Conservation (phyloP, 129 eudicot genomes). For the Centrapalus pauciflorus region DNA sequence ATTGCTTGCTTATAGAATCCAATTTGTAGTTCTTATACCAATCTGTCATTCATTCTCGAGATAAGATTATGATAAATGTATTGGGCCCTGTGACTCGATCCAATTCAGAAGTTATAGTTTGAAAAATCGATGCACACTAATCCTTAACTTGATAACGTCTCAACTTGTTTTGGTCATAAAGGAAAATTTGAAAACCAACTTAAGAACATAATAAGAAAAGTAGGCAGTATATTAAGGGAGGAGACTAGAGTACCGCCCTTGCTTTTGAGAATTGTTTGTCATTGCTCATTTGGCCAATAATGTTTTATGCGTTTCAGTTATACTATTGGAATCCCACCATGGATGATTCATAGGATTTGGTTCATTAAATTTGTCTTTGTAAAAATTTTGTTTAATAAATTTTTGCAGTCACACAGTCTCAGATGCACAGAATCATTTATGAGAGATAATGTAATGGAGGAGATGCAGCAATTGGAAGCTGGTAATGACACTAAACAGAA, state of each 20-base stretch:
- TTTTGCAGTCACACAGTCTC: constrained; percentile 67
- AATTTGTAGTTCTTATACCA: no score
- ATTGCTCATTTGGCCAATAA: background rate
- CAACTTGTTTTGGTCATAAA: background rate
- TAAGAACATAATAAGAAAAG: background rate
- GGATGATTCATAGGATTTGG: background rate
- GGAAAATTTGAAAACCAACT: background rate
- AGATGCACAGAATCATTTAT: constrained; percentile 94
- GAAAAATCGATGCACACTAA: no score
- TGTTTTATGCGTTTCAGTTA: background rate
- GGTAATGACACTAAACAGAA: constrained; percentile 57
- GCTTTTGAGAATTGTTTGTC: background rate
- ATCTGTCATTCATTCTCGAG: no score
- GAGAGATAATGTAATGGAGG: constrained; percentile 86
- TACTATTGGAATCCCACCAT: background rate
- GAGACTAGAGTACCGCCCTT: background rate
- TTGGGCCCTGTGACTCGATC: no score
- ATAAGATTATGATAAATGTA: no score
- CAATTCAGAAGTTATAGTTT: no score
- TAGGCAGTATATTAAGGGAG: no score
- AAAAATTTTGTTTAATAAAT: background rate
- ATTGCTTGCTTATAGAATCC: no score
- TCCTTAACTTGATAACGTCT: no score
- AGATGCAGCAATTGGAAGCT: constrained; percentile 63
- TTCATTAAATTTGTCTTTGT: background rate